phyloP scores from a whole-genome alignment of 345 rosid genomes.

The Euclidium syriacum region DNA sequence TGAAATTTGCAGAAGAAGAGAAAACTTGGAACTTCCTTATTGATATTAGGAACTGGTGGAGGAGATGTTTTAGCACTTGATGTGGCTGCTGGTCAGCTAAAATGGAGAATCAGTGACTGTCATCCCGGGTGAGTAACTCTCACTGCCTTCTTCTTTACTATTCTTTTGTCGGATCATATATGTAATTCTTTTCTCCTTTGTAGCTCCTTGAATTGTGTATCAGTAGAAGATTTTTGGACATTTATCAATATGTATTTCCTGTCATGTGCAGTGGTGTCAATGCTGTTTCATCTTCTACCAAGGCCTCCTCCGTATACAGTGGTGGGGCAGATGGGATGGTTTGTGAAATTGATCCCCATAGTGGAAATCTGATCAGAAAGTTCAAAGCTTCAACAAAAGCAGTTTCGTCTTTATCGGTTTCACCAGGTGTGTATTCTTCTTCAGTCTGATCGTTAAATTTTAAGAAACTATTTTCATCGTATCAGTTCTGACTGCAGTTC shows the following conservation, averaged over 20 bases:
- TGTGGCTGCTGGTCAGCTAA: conserved; percentile 83
- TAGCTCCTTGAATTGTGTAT: neutral
- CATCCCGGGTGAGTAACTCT: conserved; percentile 78
- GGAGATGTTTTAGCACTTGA: conserved; percentile 94
- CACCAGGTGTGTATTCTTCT: too few species aligned
- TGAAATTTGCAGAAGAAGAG: conserved; percentile 61
- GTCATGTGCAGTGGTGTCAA: conserved; percentile 73
- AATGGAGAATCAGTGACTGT: conserved; percentile 81
- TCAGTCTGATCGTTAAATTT: too few species aligned
- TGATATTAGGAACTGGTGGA: conserved; percentile 82
- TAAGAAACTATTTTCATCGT: too few species aligned
- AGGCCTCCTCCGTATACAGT: conserved; percentile 54
- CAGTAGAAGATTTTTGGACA: conserved; percentile 2
- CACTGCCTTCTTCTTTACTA: neutral
- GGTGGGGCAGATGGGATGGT: conserved; percentile 93
- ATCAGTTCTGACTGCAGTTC: too few species aligned
- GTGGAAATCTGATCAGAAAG: conserved; percentile 64
- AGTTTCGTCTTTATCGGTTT: conserved; percentile 70
- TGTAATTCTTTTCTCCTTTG: neutral
- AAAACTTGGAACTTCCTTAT: conserved; percentile 57
- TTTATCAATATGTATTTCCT: neutral
- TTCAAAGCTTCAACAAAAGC: conserved; percentile 72
- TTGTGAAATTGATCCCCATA: conserved; percentile 71
- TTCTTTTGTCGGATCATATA: too few species aligned
- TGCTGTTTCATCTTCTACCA: conserved; percentile 65